Base-by-base conservation (phyloP, 768 basidiomycete genomes). In the Lactarius sp. region DNA sequence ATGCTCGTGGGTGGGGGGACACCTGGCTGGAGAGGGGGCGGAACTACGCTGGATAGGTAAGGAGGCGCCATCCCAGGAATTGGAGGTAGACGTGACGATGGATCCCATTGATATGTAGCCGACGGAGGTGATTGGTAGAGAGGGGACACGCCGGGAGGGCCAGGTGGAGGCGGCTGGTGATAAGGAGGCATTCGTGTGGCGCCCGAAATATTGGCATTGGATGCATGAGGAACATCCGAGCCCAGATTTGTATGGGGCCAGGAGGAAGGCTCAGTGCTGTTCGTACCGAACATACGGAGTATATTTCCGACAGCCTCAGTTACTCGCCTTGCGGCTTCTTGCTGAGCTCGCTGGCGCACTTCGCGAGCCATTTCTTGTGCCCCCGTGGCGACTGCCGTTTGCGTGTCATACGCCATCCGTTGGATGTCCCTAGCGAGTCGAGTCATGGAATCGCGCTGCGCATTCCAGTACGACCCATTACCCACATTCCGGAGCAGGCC, bases 401-500 rank as follows among this genome's bases (percentile, higher is more conserved):
- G 68, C 22, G 71, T 60, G 36, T 74, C 68, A 50, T 77, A 67
- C 1, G 83, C 77, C 52, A 76, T 76, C 58, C 80, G 82, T 16
- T 81, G 78, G 8, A 87, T 69, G 41, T 81, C 78, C 39, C 81
- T 79, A 4, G 83, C 85, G 20, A 84, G 82, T 22, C 82, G 81
- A 8, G 83, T 80, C 50, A 90, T 73, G 3, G 81, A 75, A 9
- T 82, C 81, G 53, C 85, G 82, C 69, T 90, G 87, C 34, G 79
- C 73, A 41, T 76, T 72, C 88, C 87, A 92, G 70, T 92, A 92
- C 9, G 80, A 77, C 27, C 88, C 90, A 56, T 77, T 82, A 6
- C 79, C 77, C 4, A 85, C 77, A 67, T 91, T 88, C 55, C 76
- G 76, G 51, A 84, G 71, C 39, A 92, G 81, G 70, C 82, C 85